A percentile compares a stretch with the other conserved stretches of the same genome.
Evolutionary conservation across 371 early-diverging fungal species (phyloP).

Genomic region (Zychaea mexicana): DNA sequence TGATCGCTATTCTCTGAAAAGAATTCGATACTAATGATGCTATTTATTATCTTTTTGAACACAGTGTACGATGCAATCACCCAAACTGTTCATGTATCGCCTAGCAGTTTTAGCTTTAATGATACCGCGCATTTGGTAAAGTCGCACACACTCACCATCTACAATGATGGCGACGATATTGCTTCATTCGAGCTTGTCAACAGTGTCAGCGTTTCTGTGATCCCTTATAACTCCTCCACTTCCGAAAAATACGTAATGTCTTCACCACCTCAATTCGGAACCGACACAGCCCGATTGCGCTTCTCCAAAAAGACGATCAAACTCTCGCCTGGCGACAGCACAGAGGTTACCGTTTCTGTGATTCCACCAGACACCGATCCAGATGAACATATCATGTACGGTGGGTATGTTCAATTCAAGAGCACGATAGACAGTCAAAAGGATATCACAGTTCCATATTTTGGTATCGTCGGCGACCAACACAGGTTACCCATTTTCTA

Average conservation of each 20-base stretch:
- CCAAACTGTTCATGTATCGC: slow-evolving; percentile 49
- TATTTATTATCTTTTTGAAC: not conserved
- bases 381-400: slow-evolving; percentile 28
- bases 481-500: slow-evolving; percentile 49
- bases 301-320: slow-evolving; percentile 30
- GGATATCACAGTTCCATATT: slow-evolving; percentile 46
- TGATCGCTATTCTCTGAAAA: too few species aligned
- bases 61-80: slow-evolving; percentile 55
- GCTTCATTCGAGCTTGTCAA: slow-evolving; percentile 50
- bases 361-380: slow-evolving; percentile 36
- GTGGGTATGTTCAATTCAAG: slow-evolving; percentile 33
- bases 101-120: slow-evolving; percentile 66
- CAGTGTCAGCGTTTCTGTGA: slow-evolving; percentile 37
- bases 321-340: slow-evolving; percentile 36
- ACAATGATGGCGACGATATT: slow-evolving; percentile 53
- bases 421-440: not conserved
- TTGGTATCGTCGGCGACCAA: slow-evolving; percentile 56
- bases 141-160: slow-evolving; percentile 49
- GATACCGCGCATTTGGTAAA: slow-evolving; percentile 47
- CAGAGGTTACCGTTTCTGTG: slow-evolving; percentile 38
- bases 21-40: too few species aligned
- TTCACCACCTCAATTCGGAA: slow-evolving; percentile 12
- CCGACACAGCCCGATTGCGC: slow-evolving; percentile 25
- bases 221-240: slow-evolving; percentile 28
- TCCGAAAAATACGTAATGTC: slow-evolving; percentile 7